Evolutionary conservation across 2,329 filamentous ascomycete genomes (phyloP), one percentile per base, ranked within the genome.

Genomic region (Aspergillus uvarum): DNA sequence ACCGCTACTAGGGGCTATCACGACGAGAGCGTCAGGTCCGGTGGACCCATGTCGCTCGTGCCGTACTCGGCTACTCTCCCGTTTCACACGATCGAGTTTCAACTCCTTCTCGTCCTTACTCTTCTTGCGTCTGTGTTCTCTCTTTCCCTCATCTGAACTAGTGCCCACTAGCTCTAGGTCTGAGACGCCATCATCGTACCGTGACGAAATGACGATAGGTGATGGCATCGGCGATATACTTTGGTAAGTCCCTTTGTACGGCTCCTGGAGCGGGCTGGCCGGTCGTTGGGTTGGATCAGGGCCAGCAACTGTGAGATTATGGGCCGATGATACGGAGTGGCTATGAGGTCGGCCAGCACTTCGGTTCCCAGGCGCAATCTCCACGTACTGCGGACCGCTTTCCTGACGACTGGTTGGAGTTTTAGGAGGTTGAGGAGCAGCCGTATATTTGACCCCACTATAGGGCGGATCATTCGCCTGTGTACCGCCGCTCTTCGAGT

Each of bases 161-260:
- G 67, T 70, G 49, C 74, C 74, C 14, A 81, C 68, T 10, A 74
- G 74, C 58, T 84, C 81, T 10, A 85, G 62, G 59, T 84, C 79
- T 26, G 80, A 81, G 26, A 83, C 72, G 22, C 85, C 84, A 10
- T 87, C 81, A 38, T 83, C 80, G 31, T 81, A 75, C 51, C 80
- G 87, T 70, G 68, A 88, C 24, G 75, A 81, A 24, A 93, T 80
- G 68, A 85, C 80, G 59, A 85, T 79, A 0, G 93, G 91, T 0
- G 92, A 92, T 0, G 93, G 93, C 91, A 97, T 96, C 0, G 94
- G 93, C 0, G 93, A 96, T 68, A 96, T 90, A 59, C 91, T 91
- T 76, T 98, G 94, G 69, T 96, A 98, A 0, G 93, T 96, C 44
- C 94, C 94, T 63, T 89, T 89, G 76, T 98, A 98, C 0, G 95